phyloP scores from a whole-genome alignment of 495 filamentous ascomycete species.

The Opeltia flavorubescens region DNA sequence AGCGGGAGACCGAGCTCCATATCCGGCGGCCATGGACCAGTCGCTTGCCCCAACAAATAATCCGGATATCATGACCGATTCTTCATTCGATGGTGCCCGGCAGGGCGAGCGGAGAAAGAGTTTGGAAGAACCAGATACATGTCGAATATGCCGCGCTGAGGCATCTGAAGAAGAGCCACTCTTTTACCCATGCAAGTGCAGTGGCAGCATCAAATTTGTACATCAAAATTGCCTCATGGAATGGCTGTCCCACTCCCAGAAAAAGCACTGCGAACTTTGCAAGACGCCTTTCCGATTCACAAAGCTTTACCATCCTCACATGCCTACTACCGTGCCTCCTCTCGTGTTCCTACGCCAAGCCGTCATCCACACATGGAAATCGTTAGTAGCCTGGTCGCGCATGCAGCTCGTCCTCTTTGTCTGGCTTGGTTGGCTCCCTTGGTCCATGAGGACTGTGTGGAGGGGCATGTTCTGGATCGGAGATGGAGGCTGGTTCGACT shows the following conservation, averaged over 20 bases:
- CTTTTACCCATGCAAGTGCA: constrained; percentile 97
- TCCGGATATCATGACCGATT: constrained; percentile 56
- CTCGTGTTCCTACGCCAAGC: constrained; percentile 67
- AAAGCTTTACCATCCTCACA: constrained; percentile 85
- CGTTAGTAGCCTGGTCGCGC: constrained; percentile 60
- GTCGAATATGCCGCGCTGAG: constrained; percentile 90
- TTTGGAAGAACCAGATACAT: constrained; percentile 54
- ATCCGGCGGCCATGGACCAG: no score
- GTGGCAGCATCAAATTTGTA: constrained; percentile 94
- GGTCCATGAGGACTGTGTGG: constrained; percentile 84
- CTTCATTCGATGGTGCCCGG: constrained; percentile 26
- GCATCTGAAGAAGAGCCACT: constrained; percentile 71
- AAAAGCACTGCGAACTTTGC: constrained; percentile 98
- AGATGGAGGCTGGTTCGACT: constrained; percentile 70
- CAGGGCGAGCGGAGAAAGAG: constrained; percentile 23
- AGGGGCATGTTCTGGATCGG: constrained; percentile 86
- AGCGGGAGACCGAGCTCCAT: no score
- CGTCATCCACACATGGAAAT: constrained; percentile 52
- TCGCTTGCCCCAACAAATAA: no score
- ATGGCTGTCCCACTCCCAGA: constrained; percentile 94
- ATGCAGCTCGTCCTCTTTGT: constrained; percentile 67
- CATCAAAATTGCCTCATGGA: constrained; percentile 97
- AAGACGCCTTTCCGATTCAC: constrained; percentile 97
- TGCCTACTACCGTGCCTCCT: constrained; percentile 70
- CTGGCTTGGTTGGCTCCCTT: constrained; percentile 82